These are phyloP conservation scores for Gloeopeniophorella convolvens DNA, from an alignment of 768 basidiomycete species.

Conservation along the genomic window DNA sequence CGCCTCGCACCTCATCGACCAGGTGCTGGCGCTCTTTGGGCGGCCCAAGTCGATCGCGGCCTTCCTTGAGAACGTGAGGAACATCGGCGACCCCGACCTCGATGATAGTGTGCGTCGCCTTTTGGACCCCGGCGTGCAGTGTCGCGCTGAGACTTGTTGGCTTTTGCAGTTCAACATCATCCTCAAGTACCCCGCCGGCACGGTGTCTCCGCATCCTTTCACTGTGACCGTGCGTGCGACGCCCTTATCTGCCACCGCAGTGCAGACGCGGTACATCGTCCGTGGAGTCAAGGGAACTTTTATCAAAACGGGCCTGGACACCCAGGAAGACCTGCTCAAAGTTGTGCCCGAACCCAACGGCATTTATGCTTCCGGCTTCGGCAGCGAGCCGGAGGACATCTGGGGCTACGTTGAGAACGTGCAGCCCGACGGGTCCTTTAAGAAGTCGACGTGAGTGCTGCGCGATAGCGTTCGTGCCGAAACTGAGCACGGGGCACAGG, in stretches of 20 bases:
- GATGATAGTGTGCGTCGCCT: constrained; percentile 52
- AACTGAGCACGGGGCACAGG: constrained; percentile 30
- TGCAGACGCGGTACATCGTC: constrained; percentile 65
- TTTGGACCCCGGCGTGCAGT: too few species aligned
- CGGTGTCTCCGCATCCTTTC: constrained; percentile 44
- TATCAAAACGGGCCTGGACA: constrained; percentile 69
- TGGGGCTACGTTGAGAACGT: constrained; percentile 59
- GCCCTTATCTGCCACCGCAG: constrained; percentile 59
- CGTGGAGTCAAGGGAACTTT: constrained; percentile 68
- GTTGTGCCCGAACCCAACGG: constrained; percentile 42
- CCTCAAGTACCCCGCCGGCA: constrained; percentile 29
- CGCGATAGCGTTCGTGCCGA: neutral
- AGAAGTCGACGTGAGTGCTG: constrained; percentile 30
- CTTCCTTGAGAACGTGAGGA: constrained; percentile 62
- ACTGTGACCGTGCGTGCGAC: constrained; percentile 61
- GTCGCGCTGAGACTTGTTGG: too few species aligned
- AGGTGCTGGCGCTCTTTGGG: constrained; percentile 70
- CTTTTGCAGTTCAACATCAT: constrained; percentile 24
- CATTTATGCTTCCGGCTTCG: constrained; percentile 42
- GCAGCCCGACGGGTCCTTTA: constrained; percentile 36
- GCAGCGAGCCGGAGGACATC: constrained; percentile 54
- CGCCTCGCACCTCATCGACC: constrained; percentile 76
- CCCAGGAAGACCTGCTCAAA: constrained; percentile 74
- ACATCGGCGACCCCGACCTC: constrained; percentile 54
- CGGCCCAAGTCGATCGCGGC: constrained; percentile 62